Base-by-base conservation (phyloP, 306 rosid species). In the Aeschynomene evenia region DNA sequence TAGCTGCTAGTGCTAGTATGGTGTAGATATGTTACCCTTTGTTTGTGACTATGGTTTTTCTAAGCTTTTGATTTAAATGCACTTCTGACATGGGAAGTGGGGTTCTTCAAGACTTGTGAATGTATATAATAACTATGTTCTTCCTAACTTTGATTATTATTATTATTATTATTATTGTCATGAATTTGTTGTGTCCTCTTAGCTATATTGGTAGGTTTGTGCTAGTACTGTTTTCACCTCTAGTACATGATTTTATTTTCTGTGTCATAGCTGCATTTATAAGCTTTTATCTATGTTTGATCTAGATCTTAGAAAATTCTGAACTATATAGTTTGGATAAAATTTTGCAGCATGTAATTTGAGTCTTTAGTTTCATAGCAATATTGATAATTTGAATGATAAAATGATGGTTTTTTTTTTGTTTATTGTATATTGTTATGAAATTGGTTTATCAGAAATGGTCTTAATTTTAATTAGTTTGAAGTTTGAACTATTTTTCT, bases 1-100 rank as follows among this genome's bases (percentile, higher is more conserved):
- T 80, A 81, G 88, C 66, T 45, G 77, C 66, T 40, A 40, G 48
- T 39, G 45, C 58, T 76, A 78, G 89, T 68, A 8, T 78, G 76
- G 73, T 81, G 91, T 89, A 83, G 89, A 84, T 89, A 75, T 75
- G 80, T 71, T 79, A 74, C 81, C 73, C n/a, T n/a, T n/a, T n/a
- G n/a, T n/a, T 19, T 70, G 72, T 18, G 50, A 81, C 81, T 78
- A 50, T 61, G 77, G 72, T 81, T 24, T 73, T 63, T 79, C 62
- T 63, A 56, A 79, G 77, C 76, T 63, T 54, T 58, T 69, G 77
- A 71, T 75, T n/a, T 77, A 9, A 62, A 74, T 82, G 81, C 77
- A 75, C 36, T 71, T 71, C 86, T 89, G 77, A 81, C 86, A 53
- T 68, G 73, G 87, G 89, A 84, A 63, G 83, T 82, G 80, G 85